These are phyloP conservation scores for Uronychia setigera DNA, from an alignment of 73 alveolate species.

Conservation along the genomic window DNA sequence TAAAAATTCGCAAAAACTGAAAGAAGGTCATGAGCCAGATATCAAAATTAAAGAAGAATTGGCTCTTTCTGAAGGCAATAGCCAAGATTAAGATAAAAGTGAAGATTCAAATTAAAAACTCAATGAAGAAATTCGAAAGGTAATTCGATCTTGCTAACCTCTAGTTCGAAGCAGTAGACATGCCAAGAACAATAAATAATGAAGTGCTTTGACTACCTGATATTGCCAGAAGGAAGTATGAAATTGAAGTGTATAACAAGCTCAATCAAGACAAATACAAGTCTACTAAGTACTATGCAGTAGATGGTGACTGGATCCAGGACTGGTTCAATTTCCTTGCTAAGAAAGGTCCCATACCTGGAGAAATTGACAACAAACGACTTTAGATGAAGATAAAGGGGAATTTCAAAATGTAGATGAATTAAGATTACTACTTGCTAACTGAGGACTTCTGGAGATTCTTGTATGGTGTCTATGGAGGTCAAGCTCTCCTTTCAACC, in stretches of 20 bases:
- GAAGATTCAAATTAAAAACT: no score
- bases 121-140: no score
- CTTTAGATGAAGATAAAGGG: neutral
- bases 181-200: neutral
- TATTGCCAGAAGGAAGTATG: neutral
- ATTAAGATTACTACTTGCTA: conserved; percentile 19
- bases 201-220: neutral
- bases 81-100: no score
- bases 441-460: conserved; percentile 34
- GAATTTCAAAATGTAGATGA: neutral
- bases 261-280: neutral
- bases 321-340: neutral
- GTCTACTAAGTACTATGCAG: conserved; percentile 1
- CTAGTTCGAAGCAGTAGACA: neutral
- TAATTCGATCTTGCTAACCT: no score
- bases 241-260: neutral
- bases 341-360: neutral
- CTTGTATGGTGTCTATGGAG: conserved; percentile 38
- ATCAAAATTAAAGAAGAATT: no score
- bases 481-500: conserved; percentile 20
- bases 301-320: conserved; percentile 1
- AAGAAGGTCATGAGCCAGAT: no score
- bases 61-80: no score
- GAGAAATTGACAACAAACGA: neutral
- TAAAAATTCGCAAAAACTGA: no score